Evolutionary conservation across 805 yeast species (phyloP).

Genomic region (Myxozyma nipponensis): DNA sequence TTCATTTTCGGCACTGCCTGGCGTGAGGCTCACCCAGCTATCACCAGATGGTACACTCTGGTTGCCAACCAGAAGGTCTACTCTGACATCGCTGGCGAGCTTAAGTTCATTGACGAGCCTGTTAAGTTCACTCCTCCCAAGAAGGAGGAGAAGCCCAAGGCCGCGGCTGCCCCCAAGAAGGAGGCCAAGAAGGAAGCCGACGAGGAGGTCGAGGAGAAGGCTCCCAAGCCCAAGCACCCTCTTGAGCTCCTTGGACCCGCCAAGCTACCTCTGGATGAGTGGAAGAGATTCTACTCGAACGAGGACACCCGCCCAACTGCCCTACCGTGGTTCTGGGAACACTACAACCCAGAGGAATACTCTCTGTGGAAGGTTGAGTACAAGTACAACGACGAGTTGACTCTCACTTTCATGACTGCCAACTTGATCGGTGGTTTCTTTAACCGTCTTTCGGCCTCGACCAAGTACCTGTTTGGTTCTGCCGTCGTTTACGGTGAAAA

Average conservation of each 20-base stretch:
- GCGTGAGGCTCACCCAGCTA: constrained; percentile 59
- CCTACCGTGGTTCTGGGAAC: constrained; percentile 97
- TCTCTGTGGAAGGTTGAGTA: constrained; percentile 91
- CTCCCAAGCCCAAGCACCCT: constrained; percentile 79
- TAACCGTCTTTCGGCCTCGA: constrained; percentile 87
- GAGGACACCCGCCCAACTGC: constrained; percentile 93
- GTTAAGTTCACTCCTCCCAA: constrained; percentile 64
- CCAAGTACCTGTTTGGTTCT: constrained; percentile 91
- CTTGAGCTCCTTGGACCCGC: constrained; percentile 76
- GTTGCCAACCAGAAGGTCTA: constrained; percentile 46
- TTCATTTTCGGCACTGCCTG: constrained; percentile 60
- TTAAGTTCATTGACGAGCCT: constrained; percentile 62
- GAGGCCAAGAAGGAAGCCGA: constrained; percentile 30
- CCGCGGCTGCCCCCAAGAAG: constrained; percentile 34
- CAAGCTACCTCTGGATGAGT: constrained; percentile 71
- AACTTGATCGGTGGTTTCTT: constrained; percentile 97
- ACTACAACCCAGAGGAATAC: constrained; percentile 89
- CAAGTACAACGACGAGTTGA: constrained; percentile 97
- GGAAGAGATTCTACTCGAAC: constrained; percentile 96
- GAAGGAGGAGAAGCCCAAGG: constrained; percentile 62
- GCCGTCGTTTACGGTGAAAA: constrained; percentile 96
- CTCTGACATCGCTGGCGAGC: constrained; percentile 47
- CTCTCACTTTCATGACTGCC: constrained; percentile 96
- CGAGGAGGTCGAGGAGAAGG: constrained; percentile 39
- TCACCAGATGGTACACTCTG: constrained; percentile 70